phyloP scores from a whole-genome alignment of 2,329 filamentous ascomycete genomes.

The Sclerotinia nivalis region DNA sequence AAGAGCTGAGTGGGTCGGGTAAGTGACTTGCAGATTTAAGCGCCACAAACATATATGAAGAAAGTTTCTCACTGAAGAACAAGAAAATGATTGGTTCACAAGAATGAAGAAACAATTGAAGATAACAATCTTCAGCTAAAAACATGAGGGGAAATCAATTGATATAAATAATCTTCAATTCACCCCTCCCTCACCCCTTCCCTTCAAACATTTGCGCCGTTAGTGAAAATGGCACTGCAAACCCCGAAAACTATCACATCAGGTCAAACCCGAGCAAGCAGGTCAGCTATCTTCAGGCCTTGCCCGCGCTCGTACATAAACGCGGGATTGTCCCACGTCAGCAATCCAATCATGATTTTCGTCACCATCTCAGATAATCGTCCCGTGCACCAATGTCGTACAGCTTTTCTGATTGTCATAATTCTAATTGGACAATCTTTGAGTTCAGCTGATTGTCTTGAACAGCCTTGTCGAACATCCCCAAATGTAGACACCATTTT shows the following conservation, averaged over 20 bases:
- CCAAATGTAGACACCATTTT: constrained; percentile 10
- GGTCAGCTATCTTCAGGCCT: constrained; percentile 3
- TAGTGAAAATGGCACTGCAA: background rate
- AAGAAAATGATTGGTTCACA: background rate
- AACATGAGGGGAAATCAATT: background rate
- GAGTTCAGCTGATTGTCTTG: constrained; percentile 9
- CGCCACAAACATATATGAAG: background rate
- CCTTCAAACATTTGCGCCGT: background rate
- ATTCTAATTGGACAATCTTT: background rate
- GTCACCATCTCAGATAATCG: constrained; percentile 2
- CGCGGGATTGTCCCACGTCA: constrained; percentile 18
- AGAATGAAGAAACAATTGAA: background rate
- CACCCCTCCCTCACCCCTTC: background rate
- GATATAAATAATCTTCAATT: constrained; percentile 11
- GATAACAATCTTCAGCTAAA: background rate
- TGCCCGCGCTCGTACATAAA: background rate
- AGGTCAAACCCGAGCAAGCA: constrained; percentile 5
- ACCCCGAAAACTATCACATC: constrained; percentile 1
- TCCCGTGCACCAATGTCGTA: constrained; percentile 4
- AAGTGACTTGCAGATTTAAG: constrained; percentile 4
- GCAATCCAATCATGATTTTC: constrained; percentile 14
- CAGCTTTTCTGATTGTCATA: background rate
- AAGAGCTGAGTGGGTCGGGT: background rate
- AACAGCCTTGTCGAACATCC: constrained; percentile 1
- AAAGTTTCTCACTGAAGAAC: background rate